Evolutionary conservation across 495 filamentous ascomycete genomes (phyloP).

Genomic region (Parathielavia hyrcaniae): DNA sequence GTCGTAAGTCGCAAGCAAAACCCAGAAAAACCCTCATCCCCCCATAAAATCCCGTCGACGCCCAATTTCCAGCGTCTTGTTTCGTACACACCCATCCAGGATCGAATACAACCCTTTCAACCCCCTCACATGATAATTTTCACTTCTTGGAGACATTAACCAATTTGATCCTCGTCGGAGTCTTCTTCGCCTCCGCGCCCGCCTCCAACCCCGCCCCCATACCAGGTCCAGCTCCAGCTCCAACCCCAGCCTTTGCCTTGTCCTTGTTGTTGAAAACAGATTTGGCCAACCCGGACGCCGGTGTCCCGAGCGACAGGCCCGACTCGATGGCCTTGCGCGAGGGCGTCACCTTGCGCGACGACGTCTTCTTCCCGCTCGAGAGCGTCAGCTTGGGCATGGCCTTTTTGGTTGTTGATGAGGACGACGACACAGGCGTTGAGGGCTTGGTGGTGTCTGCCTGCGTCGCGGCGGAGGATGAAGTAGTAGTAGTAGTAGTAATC

Average conservation of each 20-base stretch:
- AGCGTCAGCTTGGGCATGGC: background rate
- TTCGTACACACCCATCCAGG: background rate
- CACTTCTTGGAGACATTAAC: background rate
- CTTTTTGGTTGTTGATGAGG: background rate
- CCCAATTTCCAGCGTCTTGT: no score
- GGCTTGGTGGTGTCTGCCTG: background rate
- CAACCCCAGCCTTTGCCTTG: background rate
- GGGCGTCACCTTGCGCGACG: conserved; percentile 23
- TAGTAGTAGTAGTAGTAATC: background rate
- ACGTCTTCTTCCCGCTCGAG: conserved; percentile 5
- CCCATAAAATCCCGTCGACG: no score
- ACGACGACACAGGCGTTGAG: background rate
- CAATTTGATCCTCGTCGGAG: background rate
- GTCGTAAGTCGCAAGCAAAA: background rate
- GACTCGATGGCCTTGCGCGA: conserved; percentile 25
- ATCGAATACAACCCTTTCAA: no score
- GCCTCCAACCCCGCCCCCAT: no score
- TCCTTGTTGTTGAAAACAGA: no score
- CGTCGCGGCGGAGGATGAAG: background rate
- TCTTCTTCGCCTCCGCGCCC: background rate
- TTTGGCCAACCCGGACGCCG: background rate
- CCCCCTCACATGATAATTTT: no score
- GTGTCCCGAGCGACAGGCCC: background rate
- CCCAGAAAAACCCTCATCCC: background rate
- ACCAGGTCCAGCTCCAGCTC: no score